Percentiles rank a stretch among this genome's conserved stretches.
Evolutionary conservation across 2,329 filamentous ascomycete genomes (phyloP).

Genomic region (Colletotrichum theobromicola): DNA sequence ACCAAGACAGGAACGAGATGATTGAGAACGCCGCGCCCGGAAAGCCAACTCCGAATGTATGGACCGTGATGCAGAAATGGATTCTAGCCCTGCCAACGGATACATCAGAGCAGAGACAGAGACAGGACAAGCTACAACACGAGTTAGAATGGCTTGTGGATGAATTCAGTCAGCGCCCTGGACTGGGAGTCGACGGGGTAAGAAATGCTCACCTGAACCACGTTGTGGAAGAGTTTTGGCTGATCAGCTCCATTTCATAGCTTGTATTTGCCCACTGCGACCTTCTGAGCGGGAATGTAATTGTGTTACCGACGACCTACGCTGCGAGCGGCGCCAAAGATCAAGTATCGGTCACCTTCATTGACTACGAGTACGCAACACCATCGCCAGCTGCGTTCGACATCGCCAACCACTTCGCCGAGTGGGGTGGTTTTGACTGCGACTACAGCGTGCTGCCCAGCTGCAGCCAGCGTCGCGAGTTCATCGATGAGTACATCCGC

Average conservation of each 20-base stretch:
- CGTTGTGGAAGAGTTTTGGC: not conserved
- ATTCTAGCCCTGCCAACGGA: constrained; percentile 80
- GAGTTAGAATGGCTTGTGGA: constrained; percentile 75
- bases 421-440: constrained; percentile 98
- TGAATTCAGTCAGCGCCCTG: constrained; percentile 77
- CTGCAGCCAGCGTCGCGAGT: constrained; percentile 74
- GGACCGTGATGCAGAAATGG: constrained; percentile 97
- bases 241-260: constrained; percentile 41
- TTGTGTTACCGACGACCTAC: constrained; percentile 67
- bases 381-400: constrained; percentile 96
- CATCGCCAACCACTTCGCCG: constrained; percentile 96
- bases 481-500: constrained; percentile 82
- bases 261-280: constrained; percentile 96
- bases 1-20: constrained; percentile 36
- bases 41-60: constrained; percentile 83
- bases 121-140: constrained; percentile 71
- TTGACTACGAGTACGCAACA: constrained; percentile 98
- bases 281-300: constrained; percentile 94
- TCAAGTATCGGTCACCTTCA: constrained; percentile 75
- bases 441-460: constrained; percentile 86
- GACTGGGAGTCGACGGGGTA: constrained; percentile 78
- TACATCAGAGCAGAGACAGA: constrained; percentile 71
- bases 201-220: constrained; percentile 34
- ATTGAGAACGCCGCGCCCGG: constrained; percentile 63
- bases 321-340: constrained; percentile 36